These are phyloP conservation scores for Iris pallida DNA, from an alignment of 116 monocot genomes.

Conservation along the genomic window DNA sequence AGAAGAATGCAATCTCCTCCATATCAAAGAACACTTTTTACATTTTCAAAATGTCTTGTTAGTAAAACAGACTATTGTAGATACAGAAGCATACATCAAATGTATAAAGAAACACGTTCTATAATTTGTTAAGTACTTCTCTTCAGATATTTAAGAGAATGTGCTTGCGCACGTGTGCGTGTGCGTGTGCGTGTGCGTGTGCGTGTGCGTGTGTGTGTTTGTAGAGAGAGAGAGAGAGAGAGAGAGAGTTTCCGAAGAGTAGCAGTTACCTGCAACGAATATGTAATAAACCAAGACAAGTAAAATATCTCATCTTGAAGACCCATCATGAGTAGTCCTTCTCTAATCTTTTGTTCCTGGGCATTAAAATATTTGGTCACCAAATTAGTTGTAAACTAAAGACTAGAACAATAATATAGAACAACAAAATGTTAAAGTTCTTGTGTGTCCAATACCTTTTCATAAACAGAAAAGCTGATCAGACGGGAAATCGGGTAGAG, in stretches of 20 bases:
- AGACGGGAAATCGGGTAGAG: conserved; percentile 85
- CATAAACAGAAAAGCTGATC: conserved; percentile 75
- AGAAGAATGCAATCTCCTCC: no score
- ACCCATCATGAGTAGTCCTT: conserved; percentile 92
- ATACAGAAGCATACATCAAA: no score
- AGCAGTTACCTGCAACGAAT: conserved; percentile 60
- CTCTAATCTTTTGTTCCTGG: conserved; percentile 92
- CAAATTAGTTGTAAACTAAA: neutral
- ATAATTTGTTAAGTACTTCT: neutral
- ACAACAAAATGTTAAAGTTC: neutral
- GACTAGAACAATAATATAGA: neutral
- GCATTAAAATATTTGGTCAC: conserved; percentile 13
- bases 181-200: neutral
- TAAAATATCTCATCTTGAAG: conserved; percentile 80
- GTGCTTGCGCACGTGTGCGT: no score
- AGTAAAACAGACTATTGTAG: no score
- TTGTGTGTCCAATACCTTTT: conserved; percentile 50
- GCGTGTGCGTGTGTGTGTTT: neutral
- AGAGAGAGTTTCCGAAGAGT: neutral
- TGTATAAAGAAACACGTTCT: no score
- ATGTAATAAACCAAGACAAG: conserved; percentile 90
- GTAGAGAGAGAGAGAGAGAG: neutral
- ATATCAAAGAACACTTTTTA: no score
- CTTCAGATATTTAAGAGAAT: neutral
- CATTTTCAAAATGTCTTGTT: no score